A percentile compares a stretch with the other conserved stretches of the same genome.
These are phyloP conservation scores for Graphiopsis chlorocephala DNA, from an alignment of 2,329 filamentous ascomycete genomes.

Conservation along the genomic window DNA sequence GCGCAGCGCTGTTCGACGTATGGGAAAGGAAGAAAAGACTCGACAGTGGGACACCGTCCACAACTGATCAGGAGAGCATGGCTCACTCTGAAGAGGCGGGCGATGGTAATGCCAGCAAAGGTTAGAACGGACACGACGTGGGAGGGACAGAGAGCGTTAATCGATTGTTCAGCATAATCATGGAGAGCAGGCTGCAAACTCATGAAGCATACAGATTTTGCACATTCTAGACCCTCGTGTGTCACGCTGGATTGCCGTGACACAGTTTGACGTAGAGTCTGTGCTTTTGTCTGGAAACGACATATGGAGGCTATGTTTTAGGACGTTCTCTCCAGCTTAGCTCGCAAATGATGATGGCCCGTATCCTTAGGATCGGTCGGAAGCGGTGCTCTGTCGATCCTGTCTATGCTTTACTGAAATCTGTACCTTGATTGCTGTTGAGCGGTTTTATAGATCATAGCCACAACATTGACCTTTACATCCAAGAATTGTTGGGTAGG, in stretches of 20 bases:
- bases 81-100: neutral
- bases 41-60: neutral
- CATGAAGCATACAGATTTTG: constrained; percentile 1
- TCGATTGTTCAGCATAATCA: neutral
- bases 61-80: constrained; percentile 3
- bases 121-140: constrained; percentile 1
- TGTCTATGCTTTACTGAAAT: constrained; percentile 3
- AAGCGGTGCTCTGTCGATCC: constrained; percentile 1
- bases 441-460: neutral
- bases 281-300: neutral
- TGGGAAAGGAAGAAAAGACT: neutral
- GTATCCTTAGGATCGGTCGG: neutral
- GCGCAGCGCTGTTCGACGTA: neutral
- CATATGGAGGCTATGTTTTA: constrained; percentile 2
- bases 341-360: constrained; percentile 1
- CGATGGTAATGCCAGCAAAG: constrained; percentile 5
- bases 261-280: neutral
- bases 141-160: neutral
- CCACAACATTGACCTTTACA: constrained; percentile 7
- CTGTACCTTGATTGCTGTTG: constrained; percentile 6
- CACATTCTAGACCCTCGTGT: constrained; percentile 1
- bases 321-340: constrained; percentile 5
- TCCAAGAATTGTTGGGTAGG: neutral
- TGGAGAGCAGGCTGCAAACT: neutral
- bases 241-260: neutral